These are phyloP conservation scores for Aspergillus proliferans DNA, from an alignment of 2,329 filamentous ascomycete genomes.

Conservation along the genomic window DNA sequence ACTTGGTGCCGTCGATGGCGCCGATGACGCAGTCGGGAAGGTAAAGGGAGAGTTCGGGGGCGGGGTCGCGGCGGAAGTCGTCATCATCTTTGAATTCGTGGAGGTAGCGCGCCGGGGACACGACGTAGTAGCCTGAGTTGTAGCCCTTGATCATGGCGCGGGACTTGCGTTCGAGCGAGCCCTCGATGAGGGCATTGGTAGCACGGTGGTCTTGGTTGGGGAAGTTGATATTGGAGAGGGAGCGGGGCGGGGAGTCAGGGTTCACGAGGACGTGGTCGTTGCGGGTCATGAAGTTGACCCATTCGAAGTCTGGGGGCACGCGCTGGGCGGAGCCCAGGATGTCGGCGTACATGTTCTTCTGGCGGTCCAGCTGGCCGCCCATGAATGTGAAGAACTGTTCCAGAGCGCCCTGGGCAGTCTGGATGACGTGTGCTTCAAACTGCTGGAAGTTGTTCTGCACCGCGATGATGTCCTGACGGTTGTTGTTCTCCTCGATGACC, in stretches of 20 bases:
- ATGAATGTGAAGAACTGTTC: conserved; percentile 76
- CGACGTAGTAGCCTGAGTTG: conserved; percentile 77
- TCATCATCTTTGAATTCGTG: conserved; percentile 97
- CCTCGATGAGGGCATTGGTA: conserved; percentile 79
- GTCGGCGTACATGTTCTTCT: conserved; percentile 72
- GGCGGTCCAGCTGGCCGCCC: conserved; percentile 73
- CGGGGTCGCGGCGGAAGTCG: conserved; percentile 50
- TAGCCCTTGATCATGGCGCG: conserved; percentile 77
- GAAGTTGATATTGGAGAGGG: conserved; percentile 69
- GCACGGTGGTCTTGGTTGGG: conserved; percentile 79
- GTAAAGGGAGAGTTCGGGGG: conserved; percentile 82
- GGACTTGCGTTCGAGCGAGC: conserved; percentile 82
- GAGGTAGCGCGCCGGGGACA: conserved; percentile 79
- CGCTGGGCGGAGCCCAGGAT: conserved; percentile 71
- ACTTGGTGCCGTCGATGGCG: conserved; percentile 67
- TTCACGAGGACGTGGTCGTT: conserved; percentile 69
- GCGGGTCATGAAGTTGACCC: conserved; percentile 73
- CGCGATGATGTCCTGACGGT: conserved; percentile 79
- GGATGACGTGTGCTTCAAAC: conserved; percentile 81
- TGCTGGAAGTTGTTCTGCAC: conserved; percentile 85
- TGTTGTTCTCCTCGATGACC: conserved; percentile 91
- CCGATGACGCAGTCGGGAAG: conserved; percentile 84
- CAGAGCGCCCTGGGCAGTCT: conserved; percentile 75
- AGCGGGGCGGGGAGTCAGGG: conserved; percentile 66
- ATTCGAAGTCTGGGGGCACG: conserved; percentile 82